These are phyloP conservation scores for Clonostachys byssicola DNA, from an alignment of 2,329 filamentous ascomycete genomes.

Conservation along the genomic window DNA sequence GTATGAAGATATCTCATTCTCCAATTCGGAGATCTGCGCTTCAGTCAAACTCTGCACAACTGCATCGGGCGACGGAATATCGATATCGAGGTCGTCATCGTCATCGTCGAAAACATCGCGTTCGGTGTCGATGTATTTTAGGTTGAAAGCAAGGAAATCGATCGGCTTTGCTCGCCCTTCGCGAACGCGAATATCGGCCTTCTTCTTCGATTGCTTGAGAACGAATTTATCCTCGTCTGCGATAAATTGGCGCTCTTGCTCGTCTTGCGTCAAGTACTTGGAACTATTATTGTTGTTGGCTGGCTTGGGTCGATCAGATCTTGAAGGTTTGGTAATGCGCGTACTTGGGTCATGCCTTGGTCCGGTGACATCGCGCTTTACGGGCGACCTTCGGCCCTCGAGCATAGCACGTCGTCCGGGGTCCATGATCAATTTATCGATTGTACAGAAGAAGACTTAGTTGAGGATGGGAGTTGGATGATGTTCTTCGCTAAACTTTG, in stretches of 20 bases:
- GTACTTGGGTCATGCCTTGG: conserved; percentile 50
- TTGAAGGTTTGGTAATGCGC: conserved; percentile 50
- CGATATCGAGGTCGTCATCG: conserved; percentile 67
- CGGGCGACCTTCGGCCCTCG: conserved; percentile 33
- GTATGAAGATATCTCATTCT: conserved; percentile 79
- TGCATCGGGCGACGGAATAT: conserved; percentile 75
- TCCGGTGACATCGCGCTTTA: conserved; percentile 44
- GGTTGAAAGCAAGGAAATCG: conserved; percentile 87
- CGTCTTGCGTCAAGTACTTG: conserved; percentile 65
- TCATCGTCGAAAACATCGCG: conserved; percentile 84
- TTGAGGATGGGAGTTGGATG: too few species aligned
- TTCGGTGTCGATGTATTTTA: conserved; percentile 83
- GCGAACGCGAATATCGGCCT: conserved; percentile 89
- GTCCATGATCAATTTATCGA: conserved; percentile 35
- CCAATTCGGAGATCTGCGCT: conserved; percentile 67
- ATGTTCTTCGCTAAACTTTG: too few species aligned
- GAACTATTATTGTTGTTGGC: conserved; percentile 19
- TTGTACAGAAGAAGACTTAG: too few species aligned
- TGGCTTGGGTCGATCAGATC: conserved; percentile 18
- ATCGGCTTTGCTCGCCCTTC: conserved; percentile 88
- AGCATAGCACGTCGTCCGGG: conserved; percentile 52
- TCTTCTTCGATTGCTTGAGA: conserved; percentile 95
- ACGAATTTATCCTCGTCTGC: conserved; percentile 96
- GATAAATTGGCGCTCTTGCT: conserved; percentile 79
- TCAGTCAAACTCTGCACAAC: conserved; percentile 71